phyloP scores from a whole-genome alignment of 495 filamentous ascomycete species.

The Tuber calosporum region DNA sequence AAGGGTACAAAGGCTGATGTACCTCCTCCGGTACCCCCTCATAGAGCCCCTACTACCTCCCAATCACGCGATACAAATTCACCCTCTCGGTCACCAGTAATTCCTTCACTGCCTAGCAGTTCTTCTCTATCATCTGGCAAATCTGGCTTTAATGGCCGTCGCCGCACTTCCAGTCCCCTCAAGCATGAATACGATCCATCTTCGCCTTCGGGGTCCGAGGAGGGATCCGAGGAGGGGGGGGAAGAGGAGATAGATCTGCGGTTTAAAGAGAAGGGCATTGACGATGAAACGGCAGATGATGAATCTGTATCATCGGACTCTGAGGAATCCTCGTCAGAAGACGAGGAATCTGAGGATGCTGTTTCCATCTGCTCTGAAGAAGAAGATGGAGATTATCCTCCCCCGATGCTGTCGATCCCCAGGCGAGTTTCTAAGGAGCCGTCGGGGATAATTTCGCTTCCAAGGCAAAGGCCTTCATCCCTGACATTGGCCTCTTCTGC shows the following conservation, averaged over 20 bases:
- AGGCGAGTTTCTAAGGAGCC: conserved; percentile 38
- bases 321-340: conserved; percentile 51
- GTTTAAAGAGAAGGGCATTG: conserved; percentile 3
- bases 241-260: conserved; percentile 48
- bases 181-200: conserved; percentile 98
- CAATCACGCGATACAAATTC: conserved; percentile 46
- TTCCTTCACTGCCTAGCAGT: conserved; percentile 38
- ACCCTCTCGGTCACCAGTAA: conserved; percentile 45
- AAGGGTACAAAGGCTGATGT: conserved; percentile 40
- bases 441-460: conserved; percentile 25
- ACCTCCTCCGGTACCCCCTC: conserved; percentile 51
- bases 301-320: conserved; percentile 48
- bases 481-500: conserved; percentile 21
- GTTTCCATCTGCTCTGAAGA: conserved; percentile 41
- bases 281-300: conserved; percentile 21
- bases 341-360: conserved; percentile 51
- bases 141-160: conserved; percentile 26
- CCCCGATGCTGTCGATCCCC: conserved; percentile 43
- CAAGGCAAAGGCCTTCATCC: conserved; percentile 35
- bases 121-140: conserved; percentile 44
- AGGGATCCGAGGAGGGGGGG: conserved; percentile 46
- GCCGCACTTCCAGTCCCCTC: conserved; percentile 82
- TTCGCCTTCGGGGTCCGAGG: conserved; percentile 54
- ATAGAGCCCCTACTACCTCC: conserved; percentile 46
- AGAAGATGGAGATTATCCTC: conserved; percentile 45